Evolutionary conservation across 805 yeast genomes (phyloP), one percentile per base, ranked within the genome.

Genomic region (Barnettozyma siamensis): DNA sequence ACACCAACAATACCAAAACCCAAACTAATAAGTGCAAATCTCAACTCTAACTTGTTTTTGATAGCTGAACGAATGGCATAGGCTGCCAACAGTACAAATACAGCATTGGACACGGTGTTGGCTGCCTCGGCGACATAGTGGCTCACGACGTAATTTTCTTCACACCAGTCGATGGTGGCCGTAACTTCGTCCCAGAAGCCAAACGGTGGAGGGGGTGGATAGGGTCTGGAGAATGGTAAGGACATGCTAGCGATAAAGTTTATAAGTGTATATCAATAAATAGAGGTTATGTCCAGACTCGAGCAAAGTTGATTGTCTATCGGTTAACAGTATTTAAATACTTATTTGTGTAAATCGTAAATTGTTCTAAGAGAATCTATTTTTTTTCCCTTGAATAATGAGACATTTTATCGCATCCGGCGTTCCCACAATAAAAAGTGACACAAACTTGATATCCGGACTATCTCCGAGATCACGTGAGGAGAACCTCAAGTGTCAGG

Each of bases 111-210:
- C 21, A 79, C 53, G 3, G 97, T 86, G 58, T 93, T 93, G 44
- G 91, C 73, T 42, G 87, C 83, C 60, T 93, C 99, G 4, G 98
- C 97, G 40, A 93, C 72, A 55, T 85, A 93, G 11, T 74, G 75
- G 11, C 91, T 75, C 2, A 89, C 85, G 10, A 88, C 91, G 59
- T 91, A 91, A 66, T 91, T 91, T 62, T 93, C 98, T 57, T 91
- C 99, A 64, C 99, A 91, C 98, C 98, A 91, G 58, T 91, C 99
- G 30, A 93, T 93, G n/a, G 98, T 89, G 30, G 96, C 76, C 0
- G 98, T 88, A 3, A 85, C 84, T 5, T 69, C 65, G 1, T 93
- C 93, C 96, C 96, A 87, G 58, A 62, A 80, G 1, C 88, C 89
- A 8, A 49, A 37, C 21, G 29, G 47, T 30, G 33, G 29, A 13